Base-by-base conservation (phyloP, 1,284 basidiomycete genomes). In the Erythrobasidium hasegawianum region DNA sequence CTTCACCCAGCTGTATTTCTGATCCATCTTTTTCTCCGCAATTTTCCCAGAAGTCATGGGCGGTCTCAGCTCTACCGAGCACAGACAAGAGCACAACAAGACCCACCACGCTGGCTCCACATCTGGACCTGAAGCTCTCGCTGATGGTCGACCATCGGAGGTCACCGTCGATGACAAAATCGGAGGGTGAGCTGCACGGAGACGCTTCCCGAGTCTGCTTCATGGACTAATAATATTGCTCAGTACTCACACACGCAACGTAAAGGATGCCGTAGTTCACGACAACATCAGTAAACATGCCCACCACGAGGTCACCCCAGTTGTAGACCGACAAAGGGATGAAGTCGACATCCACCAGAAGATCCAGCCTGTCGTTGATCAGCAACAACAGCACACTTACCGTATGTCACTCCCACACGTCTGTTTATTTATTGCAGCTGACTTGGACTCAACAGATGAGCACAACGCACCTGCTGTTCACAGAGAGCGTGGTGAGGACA, bases 191-290 rank as follows among this genome's bases (percentile, higher is more conserved):
- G 33, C 33, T 33, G 33, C 4, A n/a, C n/a, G n/a, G n/a, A n/a
- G n/a, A n/a, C n/a, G n/a, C n/a, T n/a, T n/a, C n/a, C 33, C 11
- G 33, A 33, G 33, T 33, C 33, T 33, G 33, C n/a, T n/a, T n/a
- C n/a, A n/a, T n/a, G n/a, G n/a, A 33, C 33, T 33, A 11, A 33
- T 4, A n/a, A 33, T n/a, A 33, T 33, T 33, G 33, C 11, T 33
- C 11, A 33, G 43, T 8, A 47, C 43, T 5, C 43, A 47, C 43
- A 47, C 43, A 5, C 43, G 43, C 43, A 65, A 57, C 45, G 62
- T 65, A 54, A 65, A 65, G 55, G 62, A 65, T 43, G 62, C 62
- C 24, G 62, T 65, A n/a, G 11, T 47, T 10, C 62, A 65, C 62
- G 62, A 65, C n/a, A 65, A 65, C 49, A 47, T 65, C 27, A 20